Evolutionary conservation across 2,329 filamentous ascomycete species (phyloP), one percentile per base, ranked within the genome.

Genomic region (Byssochlamys sp.): DNA sequence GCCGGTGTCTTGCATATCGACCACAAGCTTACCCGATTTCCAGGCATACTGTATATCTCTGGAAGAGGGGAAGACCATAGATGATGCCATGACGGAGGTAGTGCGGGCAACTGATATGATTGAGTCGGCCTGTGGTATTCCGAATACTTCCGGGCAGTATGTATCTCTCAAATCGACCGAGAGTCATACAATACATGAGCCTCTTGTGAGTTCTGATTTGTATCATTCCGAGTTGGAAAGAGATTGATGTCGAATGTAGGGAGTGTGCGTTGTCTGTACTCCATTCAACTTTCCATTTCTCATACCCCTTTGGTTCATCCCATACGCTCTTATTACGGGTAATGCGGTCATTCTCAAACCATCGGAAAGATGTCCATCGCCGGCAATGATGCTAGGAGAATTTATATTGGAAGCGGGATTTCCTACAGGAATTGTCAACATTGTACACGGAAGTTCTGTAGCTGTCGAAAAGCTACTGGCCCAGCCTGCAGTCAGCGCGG

Each of bases 391-490:
- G 64, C 78, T 86, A 31, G 83, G 82, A 3, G 84, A 86, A 68
- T 76, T 86, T 49, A 81, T 81, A 58, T 78, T 79, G 68, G 81
- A 85, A 71, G 84, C 84, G 54, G 84, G 84, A 52, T 85, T 86
- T 75, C 84, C 84, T 55, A 75, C 81, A 2, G 84, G 84, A 64
- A 83, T 86, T 6, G 75, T 88, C 70, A 87, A 87, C 75, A 80
- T 87, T 63, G 77, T 87, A 52, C 84, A 87, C 69, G 85, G 85
- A 50, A 73, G 82, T 2, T 81, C 82, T 55, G 82, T 80, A 71
- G 84, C 85, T 1, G 84, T 87, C 57, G 83, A 87, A 73, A 87
- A 86, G 71, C 85, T 87, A 67, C 77, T 87, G 59, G 84, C 87
- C 63, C 84, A 84, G 69, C 84, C 85, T 11, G 77, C 78, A 59